These are phyloP conservation scores for bread wheat (Triticum aestivum) DNA, from an alignment of 176 grass and related monocot genomes.

Conservation along the genomic window DNA sequence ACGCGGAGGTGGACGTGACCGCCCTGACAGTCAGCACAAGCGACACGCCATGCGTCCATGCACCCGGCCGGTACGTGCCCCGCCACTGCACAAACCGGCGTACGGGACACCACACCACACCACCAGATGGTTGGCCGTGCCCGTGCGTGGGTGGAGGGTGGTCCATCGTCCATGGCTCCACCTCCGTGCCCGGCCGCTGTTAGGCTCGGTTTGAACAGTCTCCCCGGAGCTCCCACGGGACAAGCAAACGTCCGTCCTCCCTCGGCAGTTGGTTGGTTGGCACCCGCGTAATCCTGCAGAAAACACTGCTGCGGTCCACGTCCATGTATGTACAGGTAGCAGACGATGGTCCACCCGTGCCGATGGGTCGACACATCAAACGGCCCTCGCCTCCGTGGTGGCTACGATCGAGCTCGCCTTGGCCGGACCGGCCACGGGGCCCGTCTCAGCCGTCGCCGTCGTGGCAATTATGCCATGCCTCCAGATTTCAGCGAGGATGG, in stretches of 20 bases:
- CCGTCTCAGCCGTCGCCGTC: constrained; percentile 17
- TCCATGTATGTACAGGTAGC: not conserved
- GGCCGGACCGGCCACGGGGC: no score
- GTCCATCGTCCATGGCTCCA: not conserved
- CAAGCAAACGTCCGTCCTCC: not conserved
- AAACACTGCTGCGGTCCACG: not conserved
- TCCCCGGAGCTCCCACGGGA: not conserved
- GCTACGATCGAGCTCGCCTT: not conserved
- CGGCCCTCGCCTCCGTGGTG: not conserved
- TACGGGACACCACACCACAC: not conserved
- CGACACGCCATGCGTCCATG: not conserved
- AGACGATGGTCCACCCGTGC: not conserved
- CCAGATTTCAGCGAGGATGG: not conserved
- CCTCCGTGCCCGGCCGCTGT: not conserved
- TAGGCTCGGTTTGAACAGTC: not conserved
- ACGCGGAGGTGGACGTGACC: not conserved
- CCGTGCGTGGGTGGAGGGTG: not conserved
- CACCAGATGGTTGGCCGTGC: not conserved
- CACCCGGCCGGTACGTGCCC: no score
- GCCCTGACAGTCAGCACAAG: not conserved
- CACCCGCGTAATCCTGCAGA: not conserved
- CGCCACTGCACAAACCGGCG: not conserved
- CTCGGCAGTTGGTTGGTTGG: no score
- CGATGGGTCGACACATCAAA: not conserved
- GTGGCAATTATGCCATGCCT: not conserved